Conservation (phyloP, 1,139 yeast species). For the Magnusiomyces tetraspermus region DNA sequence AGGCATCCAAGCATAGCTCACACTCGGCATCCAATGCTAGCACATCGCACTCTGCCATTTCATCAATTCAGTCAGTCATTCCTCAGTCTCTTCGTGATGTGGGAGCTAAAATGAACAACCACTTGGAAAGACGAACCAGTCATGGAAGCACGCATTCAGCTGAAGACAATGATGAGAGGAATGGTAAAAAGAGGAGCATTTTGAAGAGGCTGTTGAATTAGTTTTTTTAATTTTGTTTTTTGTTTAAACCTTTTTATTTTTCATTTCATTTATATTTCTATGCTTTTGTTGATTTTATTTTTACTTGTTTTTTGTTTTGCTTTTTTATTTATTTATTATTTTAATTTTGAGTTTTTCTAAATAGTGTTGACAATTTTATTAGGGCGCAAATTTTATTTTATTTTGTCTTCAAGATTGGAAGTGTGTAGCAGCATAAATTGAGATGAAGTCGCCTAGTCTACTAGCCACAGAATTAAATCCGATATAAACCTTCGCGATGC, state of each 20-base stretch:
- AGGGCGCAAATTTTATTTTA: too few relatives aligned
- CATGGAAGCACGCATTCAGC: neutral
- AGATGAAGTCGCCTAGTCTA: too few relatives aligned
- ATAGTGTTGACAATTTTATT: too few relatives aligned
- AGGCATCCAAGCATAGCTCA: too few relatives aligned
- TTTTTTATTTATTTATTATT: neutral
- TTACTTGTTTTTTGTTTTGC: neutral
- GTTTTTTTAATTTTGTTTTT: neutral
- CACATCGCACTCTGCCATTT: neutral
- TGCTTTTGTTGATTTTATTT: neutral
- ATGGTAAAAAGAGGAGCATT: neutral
- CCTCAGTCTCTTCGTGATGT: neutral
- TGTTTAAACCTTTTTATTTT: neutral
- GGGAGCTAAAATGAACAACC: neutral
- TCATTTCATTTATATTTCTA: neutral
- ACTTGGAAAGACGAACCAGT: neutral
- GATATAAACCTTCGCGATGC: too few relatives aligned
- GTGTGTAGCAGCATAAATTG: too few relatives aligned
- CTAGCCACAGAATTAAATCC: too few relatives aligned
- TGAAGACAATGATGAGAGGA: neutral
- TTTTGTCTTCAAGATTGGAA: too few relatives aligned
- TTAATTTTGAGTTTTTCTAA: too few relatives aligned
- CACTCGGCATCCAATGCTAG: too few relatives aligned
- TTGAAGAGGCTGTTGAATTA: constrained; percentile 5
- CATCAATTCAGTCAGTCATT: neutral